Evolutionary conservation across 2,329 filamentous ascomycete species (phyloP).

Genomic region (Nigrospora sphaerica): DNA sequence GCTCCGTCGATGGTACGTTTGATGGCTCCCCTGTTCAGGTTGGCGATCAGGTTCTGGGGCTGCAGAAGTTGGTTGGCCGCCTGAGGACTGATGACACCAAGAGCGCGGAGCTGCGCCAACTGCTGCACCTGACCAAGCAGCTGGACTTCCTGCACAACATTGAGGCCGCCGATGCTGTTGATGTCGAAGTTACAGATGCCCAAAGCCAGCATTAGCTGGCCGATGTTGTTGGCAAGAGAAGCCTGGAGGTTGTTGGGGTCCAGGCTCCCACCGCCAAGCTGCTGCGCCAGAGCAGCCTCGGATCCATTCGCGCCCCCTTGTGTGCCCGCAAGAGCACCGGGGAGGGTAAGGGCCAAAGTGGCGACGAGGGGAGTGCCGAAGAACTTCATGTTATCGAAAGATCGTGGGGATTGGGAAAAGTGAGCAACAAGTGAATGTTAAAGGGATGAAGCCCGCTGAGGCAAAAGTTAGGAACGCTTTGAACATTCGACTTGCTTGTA

Average conservation of each 20-base stretch:
- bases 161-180: constrained; percentile 11
- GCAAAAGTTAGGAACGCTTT: constrained; percentile 2
- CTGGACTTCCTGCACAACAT: constrained; percentile 16
- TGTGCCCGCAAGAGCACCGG: constrained; percentile 7
- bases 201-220: constrained; percentile 14
- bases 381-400: constrained; percentile 15
- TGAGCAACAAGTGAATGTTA: neutral
- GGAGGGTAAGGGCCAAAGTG: constrained; percentile 15
- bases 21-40: constrained; percentile 11
- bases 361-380: constrained; percentile 12
- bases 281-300: constrained; percentile 3
- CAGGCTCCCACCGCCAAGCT: constrained; percentile 7
- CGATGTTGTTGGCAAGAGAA: constrained; percentile 9
- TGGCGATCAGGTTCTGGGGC: constrained; percentile 14
- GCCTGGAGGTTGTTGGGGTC: constrained; percentile 10
- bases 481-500: neutral
- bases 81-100: constrained; percentile 15
- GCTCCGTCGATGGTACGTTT: constrained; percentile 16
- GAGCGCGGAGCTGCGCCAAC: constrained; percentile 15
- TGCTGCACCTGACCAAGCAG: constrained; percentile 21
- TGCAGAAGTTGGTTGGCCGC: constrained; percentile 15
- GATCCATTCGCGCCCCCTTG: constrained; percentile 3
- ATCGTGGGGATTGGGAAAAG: constrained; percentile 4
- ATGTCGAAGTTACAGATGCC: constrained; percentile 20
- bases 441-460: constrained; percentile 8